Percentiles rank a stretch among this genome's conserved stretches.
These are phyloP conservation scores for Meredithiella fracta DNA, from an alignment of 2,329 filamentous ascomycete species.

Conservation along the genomic window DNA sequence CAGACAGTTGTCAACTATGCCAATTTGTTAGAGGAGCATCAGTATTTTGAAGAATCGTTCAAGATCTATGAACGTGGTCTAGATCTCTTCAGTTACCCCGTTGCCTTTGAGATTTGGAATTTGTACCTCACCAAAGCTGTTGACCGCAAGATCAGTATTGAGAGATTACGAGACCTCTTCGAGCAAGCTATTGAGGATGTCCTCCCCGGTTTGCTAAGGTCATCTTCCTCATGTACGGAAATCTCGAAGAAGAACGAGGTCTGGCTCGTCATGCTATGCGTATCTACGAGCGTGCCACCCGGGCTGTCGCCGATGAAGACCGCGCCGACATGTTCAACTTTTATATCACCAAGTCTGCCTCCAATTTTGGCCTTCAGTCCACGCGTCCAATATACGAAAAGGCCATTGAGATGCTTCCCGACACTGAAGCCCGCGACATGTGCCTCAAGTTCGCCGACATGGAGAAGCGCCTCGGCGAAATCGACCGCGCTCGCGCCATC, in stretches of 20 bases:
- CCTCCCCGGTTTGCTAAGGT: slow-evolving; percentile 93
- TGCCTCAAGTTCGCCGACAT: slow-evolving; percentile 97
- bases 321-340: slow-evolving; percentile 97
- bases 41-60: slow-evolving; percentile 95
- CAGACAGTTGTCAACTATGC: slow-evolving; percentile 98
- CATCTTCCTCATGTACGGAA: slow-evolving; percentile 95
- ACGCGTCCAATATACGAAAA: slow-evolving; percentile 92
- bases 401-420: slow-evolving; percentile 82
- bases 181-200: slow-evolving; percentile 89
- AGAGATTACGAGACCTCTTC: slow-evolving; percentile 83
- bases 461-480: slow-evolving; percentile 80
- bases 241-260: slow-evolving; percentile 86
- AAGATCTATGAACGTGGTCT: slow-evolving; percentile 92
- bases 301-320: slow-evolving; percentile 88
- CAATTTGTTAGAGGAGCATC: slow-evolving; percentile 82
- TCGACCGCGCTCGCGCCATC: slow-evolving; percentile 86
- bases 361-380: slow-evolving; percentile 91
- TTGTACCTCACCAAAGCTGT: slow-evolving; percentile 94
- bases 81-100: slow-evolving; percentile 96
- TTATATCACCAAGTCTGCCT: slow-evolving; percentile 96
- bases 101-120: slow-evolving; percentile 98
- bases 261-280: slow-evolving; percentile 94
- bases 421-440: slow-evolving; percentile 89
- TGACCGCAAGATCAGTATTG: slow-evolving; percentile 88
- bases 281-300: slow-evolving; percentile 92